phyloP scores from a whole-genome alignment of 2,329 filamentous ascomycete species.

The Monilinia laxa region DNA sequence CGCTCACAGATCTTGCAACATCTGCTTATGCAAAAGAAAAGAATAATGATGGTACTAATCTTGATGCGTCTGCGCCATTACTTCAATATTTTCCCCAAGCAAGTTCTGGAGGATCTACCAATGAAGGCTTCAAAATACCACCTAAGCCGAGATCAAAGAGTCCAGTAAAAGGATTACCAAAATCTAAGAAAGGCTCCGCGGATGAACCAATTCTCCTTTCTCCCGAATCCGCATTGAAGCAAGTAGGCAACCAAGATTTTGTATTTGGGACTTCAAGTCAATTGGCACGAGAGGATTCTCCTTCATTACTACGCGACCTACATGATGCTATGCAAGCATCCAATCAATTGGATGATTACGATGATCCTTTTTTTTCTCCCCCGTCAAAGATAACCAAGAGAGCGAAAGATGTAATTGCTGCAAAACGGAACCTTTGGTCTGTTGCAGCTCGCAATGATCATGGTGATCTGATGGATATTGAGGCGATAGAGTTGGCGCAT shows the following conservation, averaged over 20 bases:
- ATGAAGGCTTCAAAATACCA: constrained; percentile 32
- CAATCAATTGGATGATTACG: constrained; percentile 44
- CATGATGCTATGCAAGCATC: constrained; percentile 62
- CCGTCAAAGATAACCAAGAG: constrained; percentile 23
- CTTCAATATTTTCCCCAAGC: constrained; percentile 47
- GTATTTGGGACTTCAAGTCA: constrained; percentile 87
- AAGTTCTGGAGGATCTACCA: constrained; percentile 18
- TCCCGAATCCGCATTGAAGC: constrained; percentile 64
- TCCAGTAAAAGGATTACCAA: constrained; percentile 38
- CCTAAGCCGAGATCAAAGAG: constrained; percentile 33
- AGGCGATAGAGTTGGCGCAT: constrained; percentile 57
- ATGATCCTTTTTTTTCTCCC: constrained; percentile 42
- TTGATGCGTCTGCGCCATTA: constrained; percentile 44
- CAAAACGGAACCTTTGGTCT: constrained; percentile 60
- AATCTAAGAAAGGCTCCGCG: constrained; percentile 40
- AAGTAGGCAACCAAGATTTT: constrained; percentile 69
- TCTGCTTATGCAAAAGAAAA: constrained; percentile 59
- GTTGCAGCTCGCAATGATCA: constrained; percentile 66
- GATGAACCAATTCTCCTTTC: constrained; percentile 60
- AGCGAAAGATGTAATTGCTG: constrained; percentile 20
- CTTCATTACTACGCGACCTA: constrained; percentile 61
- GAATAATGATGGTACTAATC: constrained; percentile 34
- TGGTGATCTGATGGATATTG: constrained; percentile 59
- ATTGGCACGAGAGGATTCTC: constrained; percentile 70
- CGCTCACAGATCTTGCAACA: constrained; percentile 75